Evolutionary conservation across 805 yeast genomes (phyloP), one percentile per base, ranked within the genome.

Genomic region (Candida chilensis): DNA sequence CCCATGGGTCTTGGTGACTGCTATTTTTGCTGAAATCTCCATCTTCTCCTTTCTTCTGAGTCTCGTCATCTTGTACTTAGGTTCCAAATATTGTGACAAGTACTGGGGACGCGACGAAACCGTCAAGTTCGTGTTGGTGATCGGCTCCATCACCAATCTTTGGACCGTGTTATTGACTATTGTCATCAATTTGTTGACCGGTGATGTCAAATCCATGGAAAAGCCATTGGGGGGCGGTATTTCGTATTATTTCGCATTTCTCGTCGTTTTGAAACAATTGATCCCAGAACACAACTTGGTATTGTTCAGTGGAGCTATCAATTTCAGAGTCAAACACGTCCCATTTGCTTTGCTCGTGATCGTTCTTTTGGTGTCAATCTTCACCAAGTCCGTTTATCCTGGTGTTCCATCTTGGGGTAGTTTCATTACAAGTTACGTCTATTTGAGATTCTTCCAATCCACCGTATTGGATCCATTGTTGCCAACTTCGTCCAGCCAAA

Each of bases 391-490:
- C 14, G 52, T 69, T 18, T 61, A 67, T 37, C 80, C 84, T 29
- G 56, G 67, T 24, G 39, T 79, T 5, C 85, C 85, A 10, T 57
- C 77, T 5, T 54, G 54, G 14, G 55, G 58, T 15, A 74, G 78
- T 28, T 86, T 88, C 42, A 52, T 83, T 29, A 58, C 74, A 2
- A 63, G 88, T 12, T 88, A 90, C 84, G 47, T 57, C 28, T 90
- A 86, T 48, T 62, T 88, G 41, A 67, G 97, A 40, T 88, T 85
- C 52, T 77, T 58, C 58, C 92, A 86, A 45, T 46, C 67, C 11
- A 65, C 71, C 27, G 54, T 60, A n/a, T 50, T 59, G 15, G 80
- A 73, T 32, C 77, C 74, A 27, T 49, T 64, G n/a, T 55, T 78
- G 36, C 78, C 82, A 10, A 34, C 64, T 40, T 51, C 48, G n/a